These are phyloP conservation scores for Phoma sp. DNA, from an alignment of 2,329 filamentous ascomycete genomes.

Conservation along the genomic window DNA sequence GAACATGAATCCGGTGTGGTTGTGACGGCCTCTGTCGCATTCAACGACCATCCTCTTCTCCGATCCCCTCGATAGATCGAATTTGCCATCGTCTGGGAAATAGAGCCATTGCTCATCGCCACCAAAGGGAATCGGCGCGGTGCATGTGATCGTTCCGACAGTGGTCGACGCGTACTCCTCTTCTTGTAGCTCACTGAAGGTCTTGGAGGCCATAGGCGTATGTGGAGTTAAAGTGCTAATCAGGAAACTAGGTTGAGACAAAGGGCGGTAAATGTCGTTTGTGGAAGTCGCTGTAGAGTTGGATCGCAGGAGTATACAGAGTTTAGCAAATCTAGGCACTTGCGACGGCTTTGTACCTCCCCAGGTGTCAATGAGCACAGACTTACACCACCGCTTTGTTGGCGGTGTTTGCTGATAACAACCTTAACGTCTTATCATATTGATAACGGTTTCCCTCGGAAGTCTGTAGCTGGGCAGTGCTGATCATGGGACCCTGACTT, in stretches of 20 bases:
- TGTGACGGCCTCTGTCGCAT: conserved; percentile 49
- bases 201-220: conserved; percentile 17
- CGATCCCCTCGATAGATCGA: conserved; percentile 51
- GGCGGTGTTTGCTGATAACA: conserved; percentile 31
- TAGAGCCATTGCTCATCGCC: conserved; percentile 52
- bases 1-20: conserved; percentile 52
- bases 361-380: conserved; percentile 9
- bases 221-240: not conserved
- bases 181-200: conserved; percentile 19
- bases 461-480: conserved; percentile 6
- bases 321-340: not conserved
- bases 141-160: conserved; percentile 42
- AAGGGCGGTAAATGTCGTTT: conserved; percentile 1
- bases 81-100: conserved; percentile 49
- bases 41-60: conserved; percentile 48
- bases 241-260: not conserved
- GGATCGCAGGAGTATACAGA: conserved; percentile 1
- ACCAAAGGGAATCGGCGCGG: conserved; percentile 51
- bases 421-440: conserved; percentile 25
- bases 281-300: not conserved
- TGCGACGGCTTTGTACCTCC: conserved; percentile 15
- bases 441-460: conserved; percentile 39
- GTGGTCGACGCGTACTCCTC: conserved; percentile 20
- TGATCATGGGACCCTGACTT: conserved; percentile 20
- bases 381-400: conserved; percentile 24